Evolutionary conservation across 2,329 filamentous ascomycete species (phyloP).

Genomic region (Botrytis cinerea): DNA sequence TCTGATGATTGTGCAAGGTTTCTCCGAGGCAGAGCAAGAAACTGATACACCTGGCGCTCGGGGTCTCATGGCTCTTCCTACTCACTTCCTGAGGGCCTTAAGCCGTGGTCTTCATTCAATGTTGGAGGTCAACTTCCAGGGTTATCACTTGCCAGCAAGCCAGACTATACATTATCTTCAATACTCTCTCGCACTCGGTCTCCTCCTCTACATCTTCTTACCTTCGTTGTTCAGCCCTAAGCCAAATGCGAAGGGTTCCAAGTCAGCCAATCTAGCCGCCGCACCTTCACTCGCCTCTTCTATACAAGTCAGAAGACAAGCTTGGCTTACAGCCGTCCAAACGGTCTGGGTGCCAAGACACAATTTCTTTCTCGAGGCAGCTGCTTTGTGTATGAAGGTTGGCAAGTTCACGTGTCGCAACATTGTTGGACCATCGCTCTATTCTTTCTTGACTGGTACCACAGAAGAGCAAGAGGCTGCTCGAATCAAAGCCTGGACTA

Average conservation of each 20-base stretch:
- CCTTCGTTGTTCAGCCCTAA: conserved; percentile 52
- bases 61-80: conserved; percentile 65
- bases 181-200: conserved; percentile 54
- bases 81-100: conserved; percentile 55
- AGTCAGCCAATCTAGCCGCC: conserved; percentile 50
- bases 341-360: conserved; percentile 89
- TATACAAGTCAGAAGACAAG: conserved; percentile 81
- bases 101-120: conserved; percentile 48
- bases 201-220: conserved; percentile 56
- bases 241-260: conserved; percentile 53
- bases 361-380: conserved; percentile 81
- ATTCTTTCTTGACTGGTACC: conserved; percentile 76
- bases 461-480: conserved; percentile 84
- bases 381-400: conserved; percentile 77
- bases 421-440: conserved; percentile 73
- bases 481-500: conserved; percentile 87
- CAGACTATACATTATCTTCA: conserved; percentile 55
- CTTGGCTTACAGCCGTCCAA: conserved; percentile 91
- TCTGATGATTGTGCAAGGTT: conserved; percentile 86
- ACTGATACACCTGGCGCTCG: conserved; percentile 64
- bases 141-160: conserved; percentile 51
- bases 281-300: conserved; percentile 77
- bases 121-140: conserved; percentile 52
- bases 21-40: conserved; percentile 63
- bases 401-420: conserved; percentile 80